Percentiles rank a stretch among this genome's conserved stretches.
Evolutionary conservation across 208 protist genomes (phyloP).

Genomic region (Sergeia podlipaevii): DNA sequence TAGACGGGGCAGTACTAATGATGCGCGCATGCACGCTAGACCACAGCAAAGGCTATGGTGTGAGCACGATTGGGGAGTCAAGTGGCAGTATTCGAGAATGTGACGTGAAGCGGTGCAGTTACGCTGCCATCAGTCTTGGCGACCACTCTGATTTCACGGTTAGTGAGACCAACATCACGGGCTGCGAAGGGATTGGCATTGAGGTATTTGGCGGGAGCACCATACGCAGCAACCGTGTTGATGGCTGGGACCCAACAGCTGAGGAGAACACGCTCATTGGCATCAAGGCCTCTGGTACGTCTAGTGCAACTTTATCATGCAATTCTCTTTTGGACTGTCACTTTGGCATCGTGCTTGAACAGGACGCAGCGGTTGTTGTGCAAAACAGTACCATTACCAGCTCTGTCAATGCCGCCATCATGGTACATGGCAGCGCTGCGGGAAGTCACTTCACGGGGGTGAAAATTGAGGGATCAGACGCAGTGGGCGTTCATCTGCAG

Average conservation of each 20-base stretch:
- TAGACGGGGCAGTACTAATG: slow-evolving; percentile 17
- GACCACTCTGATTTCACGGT: background rate
- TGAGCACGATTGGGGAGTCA: too few species aligned
- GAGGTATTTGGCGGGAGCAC: background rate
- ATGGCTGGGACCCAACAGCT: slow-evolving; percentile 1
- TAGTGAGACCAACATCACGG: slow-evolving; percentile 7
- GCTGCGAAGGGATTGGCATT: slow-evolving; percentile 1
- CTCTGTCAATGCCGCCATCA: background rate
- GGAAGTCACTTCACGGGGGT: background rate
- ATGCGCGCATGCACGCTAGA: too few species aligned
- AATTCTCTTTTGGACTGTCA: slow-evolving; percentile 13
- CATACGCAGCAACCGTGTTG: background rate
- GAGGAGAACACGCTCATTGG: slow-evolving; percentile 5
- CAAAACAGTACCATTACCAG: background rate
- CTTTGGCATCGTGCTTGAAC: slow-evolving; percentile 17
- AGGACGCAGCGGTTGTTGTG: slow-evolving; percentile 9
- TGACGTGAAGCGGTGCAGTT: too few species aligned
- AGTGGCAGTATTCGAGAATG: too few species aligned
- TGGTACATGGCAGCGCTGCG: background rate
- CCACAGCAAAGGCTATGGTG: too few species aligned
- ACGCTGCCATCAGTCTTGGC: too few species aligned
- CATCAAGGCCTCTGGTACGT: background rate
- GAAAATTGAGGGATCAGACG: too few species aligned
- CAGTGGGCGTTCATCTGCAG: too few species aligned
- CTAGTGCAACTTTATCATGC: background rate